phyloP scores from a whole-genome alignment of 129 eudicot species.

The Pittosporum tobira region DNA sequence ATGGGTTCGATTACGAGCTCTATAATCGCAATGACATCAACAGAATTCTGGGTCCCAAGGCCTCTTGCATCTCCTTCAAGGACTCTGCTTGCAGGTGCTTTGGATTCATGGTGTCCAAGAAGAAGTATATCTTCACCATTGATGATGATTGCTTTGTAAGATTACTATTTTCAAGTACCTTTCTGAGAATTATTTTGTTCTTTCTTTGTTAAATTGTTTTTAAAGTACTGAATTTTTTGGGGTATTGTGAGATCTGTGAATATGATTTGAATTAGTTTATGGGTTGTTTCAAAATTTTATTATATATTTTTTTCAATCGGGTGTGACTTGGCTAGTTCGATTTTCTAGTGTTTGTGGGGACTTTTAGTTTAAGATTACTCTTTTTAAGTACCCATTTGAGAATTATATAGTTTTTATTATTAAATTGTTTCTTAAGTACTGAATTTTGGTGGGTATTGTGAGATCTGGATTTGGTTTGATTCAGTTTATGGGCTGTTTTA shows the following conservation, averaged over 20 bases:
- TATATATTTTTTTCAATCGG: too few relatives aligned
- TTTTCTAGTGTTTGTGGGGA: too few relatives aligned
- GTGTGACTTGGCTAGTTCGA: too few relatives aligned
- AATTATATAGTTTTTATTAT: too few relatives aligned
- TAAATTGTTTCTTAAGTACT: too few relatives aligned
- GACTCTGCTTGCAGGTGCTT: conserved; percentile 75
- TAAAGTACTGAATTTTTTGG: too few relatives aligned
- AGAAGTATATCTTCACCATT: conserved; percentile 56
- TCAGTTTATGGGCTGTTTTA: background rate
- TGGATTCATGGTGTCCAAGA: conserved; percentile 58
- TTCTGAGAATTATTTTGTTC: background rate
- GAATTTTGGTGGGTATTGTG: background rate
- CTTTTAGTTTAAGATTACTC: too few relatives aligned
- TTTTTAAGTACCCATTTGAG: too few relatives aligned
- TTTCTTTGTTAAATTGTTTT: background rate
- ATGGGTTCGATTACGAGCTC: conserved; percentile 66
- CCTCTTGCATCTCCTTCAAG: conserved; percentile 67
- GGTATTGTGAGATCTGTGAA: conserved; percentile 1
- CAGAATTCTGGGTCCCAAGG: conserved; percentile 58
- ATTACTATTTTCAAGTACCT: background rate
- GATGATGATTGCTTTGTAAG: conserved; percentile 85
- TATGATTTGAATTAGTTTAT: background rate
- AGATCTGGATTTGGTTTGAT: background rate
- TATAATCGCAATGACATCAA: conserved; percentile 68
- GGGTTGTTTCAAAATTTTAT: background rate